Base-by-base conservation (phyloP, 2,329 filamentous ascomycete species). In the Paecilomyces sp. region DNA sequence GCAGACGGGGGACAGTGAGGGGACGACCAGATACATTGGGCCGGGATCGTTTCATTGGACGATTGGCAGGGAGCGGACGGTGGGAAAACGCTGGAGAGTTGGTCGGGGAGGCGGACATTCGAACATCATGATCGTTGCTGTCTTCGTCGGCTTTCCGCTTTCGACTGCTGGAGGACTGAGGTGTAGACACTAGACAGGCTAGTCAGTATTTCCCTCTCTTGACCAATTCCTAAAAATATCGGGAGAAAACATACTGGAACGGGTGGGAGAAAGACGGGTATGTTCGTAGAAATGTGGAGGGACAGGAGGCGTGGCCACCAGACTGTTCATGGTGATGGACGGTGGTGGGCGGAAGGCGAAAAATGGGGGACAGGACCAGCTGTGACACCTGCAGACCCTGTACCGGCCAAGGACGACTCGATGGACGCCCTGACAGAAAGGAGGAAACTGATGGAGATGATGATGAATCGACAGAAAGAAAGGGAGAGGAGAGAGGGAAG, bases 131-230 rank as follows among this genome's bases (percentile, higher is more conserved):
- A 66, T 85, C 84, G 64, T 77, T 76, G 67, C 78, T 76, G 68
- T 88, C 85, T 67, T 87, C 85, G 59, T 93, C 90, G 70, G 91
- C 92, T 82, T 97, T 97, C 77, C 94, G 88, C 82, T 97, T 97
- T 66, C 85, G 81, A 69, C 75, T 77, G 68, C 68, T 69, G 68
- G 75, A 71, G 65, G 72, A 68, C 68, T 74, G 72, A 64, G 73
- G 72, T 64, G 71, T 76, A 65, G 72, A 73, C 69, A 75, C 71
- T 75, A 62, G 51, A 41, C 24, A 9, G 3, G 7, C 15, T 28
- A 5, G 52, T 22, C 9, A 54, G 57, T 22, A 47, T 55, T 54
- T 33, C 28, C 31, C 12, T n/a, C 15, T 18, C 30, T 36, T n/a
- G 13, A 54, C 57, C 50, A 66, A 55, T 59, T 58, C 56, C 60